Conservation (phyloP, 1,284 basidiomycete genomes). For the Microbotryum violaceum region DNA sequence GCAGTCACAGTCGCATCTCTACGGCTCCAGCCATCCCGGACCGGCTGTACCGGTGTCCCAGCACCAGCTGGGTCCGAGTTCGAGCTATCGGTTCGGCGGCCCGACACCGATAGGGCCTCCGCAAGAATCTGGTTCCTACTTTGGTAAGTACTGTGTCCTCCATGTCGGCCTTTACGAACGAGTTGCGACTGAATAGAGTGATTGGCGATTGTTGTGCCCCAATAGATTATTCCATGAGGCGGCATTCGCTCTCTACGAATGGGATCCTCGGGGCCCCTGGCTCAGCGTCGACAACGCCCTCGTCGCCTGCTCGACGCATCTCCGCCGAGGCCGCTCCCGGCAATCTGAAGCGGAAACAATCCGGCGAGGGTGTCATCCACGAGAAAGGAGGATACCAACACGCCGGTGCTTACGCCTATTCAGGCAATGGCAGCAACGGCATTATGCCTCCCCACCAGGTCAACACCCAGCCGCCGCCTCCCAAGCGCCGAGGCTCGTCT, state of each 20-base stretch:
- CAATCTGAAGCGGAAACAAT: constrained; percentile 23
- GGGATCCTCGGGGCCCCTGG: no score
- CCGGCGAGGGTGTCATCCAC: constrained; percentile 5
- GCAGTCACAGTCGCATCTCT: no score
- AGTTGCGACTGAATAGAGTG: no score
- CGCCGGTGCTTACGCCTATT: constrained; percentile 1
- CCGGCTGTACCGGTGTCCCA: no score
- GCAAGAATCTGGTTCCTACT: no score
- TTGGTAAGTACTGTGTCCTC: no score
- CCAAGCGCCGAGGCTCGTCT: constrained; percentile 21
- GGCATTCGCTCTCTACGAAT: constrained; percentile 14
- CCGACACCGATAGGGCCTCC: background rate
- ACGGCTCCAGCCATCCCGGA: no score
- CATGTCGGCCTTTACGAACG: no score
- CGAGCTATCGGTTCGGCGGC: constrained; percentile 1
- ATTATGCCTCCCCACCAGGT: background rate
- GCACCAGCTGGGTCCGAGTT: no score
- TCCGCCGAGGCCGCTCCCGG: background rate
- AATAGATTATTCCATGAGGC: constrained; percentile 27
- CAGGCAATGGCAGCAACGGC: background rate
- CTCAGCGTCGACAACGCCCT: no score
- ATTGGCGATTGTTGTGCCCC: no score
- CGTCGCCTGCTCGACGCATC: background rate
- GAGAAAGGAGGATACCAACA: background rate
- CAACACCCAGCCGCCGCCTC: background rate